Conservation (phyloP, 2,329 filamentous ascomycete species). For the Microcera coccophila region DNA sequence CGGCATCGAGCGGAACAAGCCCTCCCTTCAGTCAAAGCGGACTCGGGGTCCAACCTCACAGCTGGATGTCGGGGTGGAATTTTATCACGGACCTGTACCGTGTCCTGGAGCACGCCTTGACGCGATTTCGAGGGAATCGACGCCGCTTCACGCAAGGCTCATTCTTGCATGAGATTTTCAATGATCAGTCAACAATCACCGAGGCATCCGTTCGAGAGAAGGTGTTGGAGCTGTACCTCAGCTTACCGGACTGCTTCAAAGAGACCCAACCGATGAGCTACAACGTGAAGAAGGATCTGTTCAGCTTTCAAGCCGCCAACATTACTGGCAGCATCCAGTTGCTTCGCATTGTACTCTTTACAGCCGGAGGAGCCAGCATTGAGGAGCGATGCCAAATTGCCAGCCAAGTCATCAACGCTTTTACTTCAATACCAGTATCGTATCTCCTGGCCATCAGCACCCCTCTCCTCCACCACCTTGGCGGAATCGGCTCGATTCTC, state of each 20-base stretch:
- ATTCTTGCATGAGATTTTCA: conserved; percentile 18
- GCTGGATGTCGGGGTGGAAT: conserved; percentile 56
- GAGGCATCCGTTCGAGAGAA: conserved; percentile 18
- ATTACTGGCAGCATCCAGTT: conserved; percentile 34
- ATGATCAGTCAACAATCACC: conserved; percentile 13
- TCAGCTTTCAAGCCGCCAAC: conserved; percentile 36
- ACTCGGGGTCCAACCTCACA: conserved; percentile 14
- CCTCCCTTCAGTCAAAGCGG: neutral
- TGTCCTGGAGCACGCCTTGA: conserved; percentile 48
- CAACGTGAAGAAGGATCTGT: conserved; percentile 28
- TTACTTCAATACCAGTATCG: conserved; percentile 17
- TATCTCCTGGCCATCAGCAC: conserved; percentile 28
- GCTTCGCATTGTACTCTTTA: conserved; percentile 30
- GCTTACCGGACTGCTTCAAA: conserved; percentile 20
- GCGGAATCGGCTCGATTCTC: conserved; percentile 33
- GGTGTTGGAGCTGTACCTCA: conserved; percentile 24
- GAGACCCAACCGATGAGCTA: conserved; percentile 16
- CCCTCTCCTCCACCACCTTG: conserved; percentile 33
- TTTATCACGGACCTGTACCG: conserved; percentile 55
- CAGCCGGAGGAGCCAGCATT: conserved; percentile 18
- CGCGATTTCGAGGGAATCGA: conserved; percentile 20
- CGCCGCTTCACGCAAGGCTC: conserved; percentile 11
- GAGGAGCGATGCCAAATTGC: neutral
- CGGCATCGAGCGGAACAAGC: conserved; percentile 1
- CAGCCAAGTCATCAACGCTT: conserved; percentile 9